Base-by-base conservation (phyloP, 2,329 filamentous ascomycete species). In the Drechslerella dactyloides region DNA sequence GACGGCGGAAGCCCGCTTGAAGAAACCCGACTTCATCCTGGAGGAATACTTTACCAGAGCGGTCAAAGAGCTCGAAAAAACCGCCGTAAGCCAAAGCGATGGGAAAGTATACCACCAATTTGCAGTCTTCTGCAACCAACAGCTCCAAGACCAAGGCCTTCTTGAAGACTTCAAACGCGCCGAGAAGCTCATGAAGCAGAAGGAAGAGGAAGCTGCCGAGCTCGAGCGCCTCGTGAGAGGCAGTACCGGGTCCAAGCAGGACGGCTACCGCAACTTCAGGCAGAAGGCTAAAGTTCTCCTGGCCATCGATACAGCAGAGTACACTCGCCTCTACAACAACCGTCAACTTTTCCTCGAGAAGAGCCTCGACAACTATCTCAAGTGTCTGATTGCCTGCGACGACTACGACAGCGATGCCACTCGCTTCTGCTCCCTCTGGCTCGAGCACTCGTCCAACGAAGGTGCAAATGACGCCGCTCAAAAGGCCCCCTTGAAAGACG, bases 91-190 rank as follows among this genome's bases (percentile, higher is more conserved):
- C 59, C 89, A 90, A 0, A 83, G 85, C 50, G 90, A 93, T 70
- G 92, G 93, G 0, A 85, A 91, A 75, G 94, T 97, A 0, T 97
- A 92, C 77, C 92, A 97, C 78, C 91, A 96, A 76, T 97, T 97
- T 79, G 94, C 96, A 24, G 85, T 88, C 57, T 99, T 99, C 78
- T 99, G 96, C 77, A 93, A 99, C 78, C 88, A 92, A 77, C 94
- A 99, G 78, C 83, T 99, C 8, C 90, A 96, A 76, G 93, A 93
- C 77, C 85, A 89, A 0, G 91, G 96, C 75, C 87, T 89, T 35
- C 81, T 93, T 1, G 91, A 96, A 78, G 94, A 99, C 76, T 86
- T 96, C 69, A 86, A 86, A 30, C 88, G 94, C 51, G 85, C 97
- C 46, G 86, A 90, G 77, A 91, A 87, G 75, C 83, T 97, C 33